Base-by-base conservation (phyloP, 1,284 basidiomycete genomes). In the Pisolithus thermaeus region DNA sequence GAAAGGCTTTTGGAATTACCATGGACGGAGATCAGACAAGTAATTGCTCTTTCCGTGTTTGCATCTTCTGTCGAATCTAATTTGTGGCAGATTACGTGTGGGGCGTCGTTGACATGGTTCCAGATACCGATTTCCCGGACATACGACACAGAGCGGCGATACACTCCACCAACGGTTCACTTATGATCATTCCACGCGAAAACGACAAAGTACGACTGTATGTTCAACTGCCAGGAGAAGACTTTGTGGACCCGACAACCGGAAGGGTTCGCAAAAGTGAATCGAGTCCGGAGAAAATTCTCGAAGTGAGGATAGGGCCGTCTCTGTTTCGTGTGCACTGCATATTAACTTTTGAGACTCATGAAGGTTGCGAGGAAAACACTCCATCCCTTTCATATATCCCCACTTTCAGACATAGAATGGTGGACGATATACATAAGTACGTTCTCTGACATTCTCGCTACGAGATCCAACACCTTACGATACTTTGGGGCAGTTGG, bases 11-110 rank as follows among this genome's bases (percentile, higher is more conserved):
- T 20, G 74, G 70, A 3, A 76, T 83, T 50, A 58, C 63, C 18
- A 78, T 83, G 76, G 76, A 81, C 28, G 81, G 81, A 36, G 81
- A 83, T 56, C 73, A 76, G 50, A 78, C 75, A 3, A 75, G 78
- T 77, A 39, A 47, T 32, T 7, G 4, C 30, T 42, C n/a, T 3
- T 9, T 9, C 25, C 25, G n/a, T 18, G 47, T 42, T 44, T 1
- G 11, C 14, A 16, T 35, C 20, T 30, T 20, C 8, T 51, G n/a
- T 59, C 46, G 3, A 30, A 53, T 28, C 18, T 20, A 22, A 35
- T 14, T 14, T 35, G 12, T 5, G 12, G 28, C 52, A 79, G 78
- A 81, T 56, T 76, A 69, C 43, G 72, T 79, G 40, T 82, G 80
- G 80, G 80, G 80, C 11, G 80, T 81, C 7, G 58, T 81, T 37